Conservation (phyloP, 495 filamentous ascomycete genomes). For the Penicillium cinerascens region DNA sequence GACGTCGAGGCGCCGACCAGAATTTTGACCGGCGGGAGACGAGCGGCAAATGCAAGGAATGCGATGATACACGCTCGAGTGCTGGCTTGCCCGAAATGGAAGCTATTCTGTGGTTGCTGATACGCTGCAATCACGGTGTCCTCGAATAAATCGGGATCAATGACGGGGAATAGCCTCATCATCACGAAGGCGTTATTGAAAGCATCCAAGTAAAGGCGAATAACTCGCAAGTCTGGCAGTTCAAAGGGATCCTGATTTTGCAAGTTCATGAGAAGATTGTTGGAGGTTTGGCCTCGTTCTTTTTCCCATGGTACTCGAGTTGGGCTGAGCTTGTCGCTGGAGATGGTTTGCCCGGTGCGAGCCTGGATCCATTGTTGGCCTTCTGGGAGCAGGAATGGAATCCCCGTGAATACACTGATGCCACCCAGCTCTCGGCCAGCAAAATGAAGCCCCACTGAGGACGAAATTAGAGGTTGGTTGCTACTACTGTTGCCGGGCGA, state of each 20-base stretch:
- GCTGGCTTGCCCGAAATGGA: slow-evolving; percentile 18
- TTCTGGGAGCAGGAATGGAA: slow-evolving; percentile 44
- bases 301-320: slow-evolving; percentile 34
- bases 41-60: slow-evolving; percentile 38
- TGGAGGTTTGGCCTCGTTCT: slow-evolving; percentile 25
- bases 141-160: slow-evolving; percentile 39
- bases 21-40: slow-evolving; percentile 23
- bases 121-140: slow-evolving; percentile 44
- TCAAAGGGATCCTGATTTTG: slow-evolving; percentile 22
- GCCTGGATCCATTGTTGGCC: slow-evolving; percentile 46
- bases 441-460: slow-evolving; percentile 44
- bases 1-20: neutral
- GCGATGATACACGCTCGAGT: slow-evolving; percentile 43
- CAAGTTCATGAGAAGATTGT: slow-evolving; percentile 23
- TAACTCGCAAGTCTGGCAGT: slow-evolving; percentile 22
- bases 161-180: slow-evolving; percentile 40
- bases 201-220: slow-evolving; percentile 23
- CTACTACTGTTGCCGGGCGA: slow-evolving; percentile 17
- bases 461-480: slow-evolving; percentile 20
- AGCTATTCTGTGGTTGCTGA: slow-evolving; percentile 10
- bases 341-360: slow-evolving; percentile 41
- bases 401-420: slow-evolving; percentile 44
- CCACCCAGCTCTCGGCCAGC: slow-evolving; percentile 46
- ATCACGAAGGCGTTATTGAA: slow-evolving; percentile 29
- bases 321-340: slow-evolving; percentile 35